Conservation (phyloP, 164 flowering plant genomes). For the Hamamelis virginiana region DNA sequence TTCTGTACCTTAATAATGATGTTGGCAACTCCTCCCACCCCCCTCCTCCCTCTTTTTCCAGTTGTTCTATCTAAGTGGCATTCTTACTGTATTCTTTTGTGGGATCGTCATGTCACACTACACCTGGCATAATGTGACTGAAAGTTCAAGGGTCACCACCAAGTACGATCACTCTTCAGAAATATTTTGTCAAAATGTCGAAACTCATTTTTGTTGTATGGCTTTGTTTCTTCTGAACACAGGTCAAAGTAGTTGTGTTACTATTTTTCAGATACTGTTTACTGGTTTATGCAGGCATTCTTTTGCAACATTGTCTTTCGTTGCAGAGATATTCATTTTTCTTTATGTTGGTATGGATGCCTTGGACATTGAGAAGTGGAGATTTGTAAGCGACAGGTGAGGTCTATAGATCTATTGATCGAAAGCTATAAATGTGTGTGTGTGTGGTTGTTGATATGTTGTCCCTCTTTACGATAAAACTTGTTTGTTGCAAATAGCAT, state of each 20-base stretch:
- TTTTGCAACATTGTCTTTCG: conserved; percentile 48
- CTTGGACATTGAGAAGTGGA: conserved; percentile 56
- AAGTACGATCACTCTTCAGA: conserved; percentile 30
- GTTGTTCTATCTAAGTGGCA: conserved; percentile 50
- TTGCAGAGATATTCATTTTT: conserved; percentile 51
- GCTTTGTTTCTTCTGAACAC: neutral
- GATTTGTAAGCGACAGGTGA: conserved; percentile 36
- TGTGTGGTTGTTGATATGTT: too few relatives aligned
- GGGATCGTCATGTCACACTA: conserved; percentile 69
- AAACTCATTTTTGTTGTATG: neutral
- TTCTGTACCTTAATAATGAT: neutral
- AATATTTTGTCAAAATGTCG: neutral
- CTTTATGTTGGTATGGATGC: conserved; percentile 67
- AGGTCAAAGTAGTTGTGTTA: neutral
- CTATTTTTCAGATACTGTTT: neutral
- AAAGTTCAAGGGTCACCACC: conserved; percentile 48
- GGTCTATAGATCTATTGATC: neutral
- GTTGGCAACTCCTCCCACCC: neutral
- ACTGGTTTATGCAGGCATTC: conserved; percentile 36
- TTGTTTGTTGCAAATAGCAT: neutral
- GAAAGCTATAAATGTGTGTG: too few relatives aligned
- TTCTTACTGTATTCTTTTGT: conserved; percentile 61
- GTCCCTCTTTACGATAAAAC: neutral
- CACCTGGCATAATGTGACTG: conserved; percentile 59
- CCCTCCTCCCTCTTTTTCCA: conserved; percentile 18